A percentile compares a stretch with the other conserved stretches of the same genome.
Conservation (phyloP, 1,284 basidiomycete genomes). For the Cutaneotrichosporon cavernicola region DNA sequence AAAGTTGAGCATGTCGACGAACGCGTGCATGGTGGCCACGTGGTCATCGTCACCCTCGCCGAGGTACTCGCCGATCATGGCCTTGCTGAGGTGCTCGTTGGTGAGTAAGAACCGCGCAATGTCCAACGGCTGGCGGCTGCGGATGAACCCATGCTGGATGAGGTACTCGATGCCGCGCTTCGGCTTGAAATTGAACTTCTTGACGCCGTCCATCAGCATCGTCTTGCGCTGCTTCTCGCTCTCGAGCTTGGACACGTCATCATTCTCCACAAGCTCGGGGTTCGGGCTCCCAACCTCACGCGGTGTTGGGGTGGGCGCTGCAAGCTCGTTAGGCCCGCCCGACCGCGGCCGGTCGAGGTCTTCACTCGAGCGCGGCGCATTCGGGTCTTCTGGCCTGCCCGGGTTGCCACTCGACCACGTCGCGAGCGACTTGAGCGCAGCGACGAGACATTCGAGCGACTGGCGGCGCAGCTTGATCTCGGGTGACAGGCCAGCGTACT, state of each 20-base stretch:
- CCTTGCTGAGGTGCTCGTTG: constrained; percentile 92
- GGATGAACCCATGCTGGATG: constrained; percentile 84
- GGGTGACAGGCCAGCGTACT: constrained; percentile 66
- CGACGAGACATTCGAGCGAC: constrained; percentile 82
- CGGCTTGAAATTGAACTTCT: constrained; percentile 98
- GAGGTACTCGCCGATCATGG: constrained; percentile 95
- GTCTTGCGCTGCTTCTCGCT: constrained; percentile 97
- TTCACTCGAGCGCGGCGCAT: constrained; percentile 30
- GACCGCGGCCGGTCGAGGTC: constrained; percentile 21
- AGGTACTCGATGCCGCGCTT: constrained; percentile 92
- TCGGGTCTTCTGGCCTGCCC: constrained; percentile 23
- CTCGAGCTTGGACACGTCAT: constrained; percentile 92
- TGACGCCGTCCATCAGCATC: constrained; percentile 89
- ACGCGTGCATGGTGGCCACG: constrained; percentile 91
- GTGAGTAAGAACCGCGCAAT: constrained; percentile 83
- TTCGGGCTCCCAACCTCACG: constrained; percentile 56
- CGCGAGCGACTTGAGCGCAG: constrained; percentile 82
- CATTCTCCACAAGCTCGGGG: constrained; percentile 46
- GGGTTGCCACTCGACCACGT: constrained; percentile 69
- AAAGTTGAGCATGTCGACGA: constrained; percentile 88
- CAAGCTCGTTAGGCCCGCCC: constrained; percentile 27
- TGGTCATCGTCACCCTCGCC: constrained; percentile 89
- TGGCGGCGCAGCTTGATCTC: constrained; percentile 83
- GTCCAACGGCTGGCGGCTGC: constrained; percentile 69
- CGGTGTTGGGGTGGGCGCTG: constrained; percentile 60